Base-by-base conservation (phyloP, 2,329 filamentous ascomycete genomes). In the Plenodomus tracheiphilus region DNA sequence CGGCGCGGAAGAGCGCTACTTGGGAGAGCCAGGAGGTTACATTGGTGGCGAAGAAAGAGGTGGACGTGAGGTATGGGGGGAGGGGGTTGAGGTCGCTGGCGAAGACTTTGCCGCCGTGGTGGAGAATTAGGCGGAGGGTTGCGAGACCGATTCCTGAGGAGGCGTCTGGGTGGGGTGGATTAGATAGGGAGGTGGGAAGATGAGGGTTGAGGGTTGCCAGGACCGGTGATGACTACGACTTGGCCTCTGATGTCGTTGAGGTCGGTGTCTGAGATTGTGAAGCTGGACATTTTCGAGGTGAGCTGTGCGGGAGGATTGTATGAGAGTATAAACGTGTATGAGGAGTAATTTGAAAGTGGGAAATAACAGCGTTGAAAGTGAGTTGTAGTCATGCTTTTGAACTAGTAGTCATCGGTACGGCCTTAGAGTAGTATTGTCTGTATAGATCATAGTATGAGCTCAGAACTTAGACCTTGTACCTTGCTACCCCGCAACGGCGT, bases 81-180 rank as follows among this genome's bases (percentile, higher is more conserved):
- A 75, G 69, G 2, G 77, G 67, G 34, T 79, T 77, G 36, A 84
- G 51, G 58, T 86, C 84, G 30, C 74, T 79, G 20, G 76, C 78
- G 49, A 84, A 75, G 16, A 86, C 82, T 15, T 73, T 75, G 21
- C 81, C 83, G 17, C 81, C 82, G 1, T 78, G 65, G 1, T 75
- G 69, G 7, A 85, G 71, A 13, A 85, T 75, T 2, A 80, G 70
- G 8, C 77, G 65, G 7, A 78, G 75, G 1, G 83, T 84, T 45
- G 80, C 80, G 13, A 84, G 75, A 25, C 83, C 83, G 44, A 86
- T 86, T 15, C 84, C 84, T 2, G 81, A 83, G 0, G 80, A 81
- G 47, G 80, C 80, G 41, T 83, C 82, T 78, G 32, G 0, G 21
- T 30, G 43, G 9, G 48, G 38, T 49, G 4, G 47, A 22, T 3